Evolutionary conservation across 2,329 filamentous ascomycete species (phyloP).

Genomic region (Hymenoscyphus repandus): DNA sequence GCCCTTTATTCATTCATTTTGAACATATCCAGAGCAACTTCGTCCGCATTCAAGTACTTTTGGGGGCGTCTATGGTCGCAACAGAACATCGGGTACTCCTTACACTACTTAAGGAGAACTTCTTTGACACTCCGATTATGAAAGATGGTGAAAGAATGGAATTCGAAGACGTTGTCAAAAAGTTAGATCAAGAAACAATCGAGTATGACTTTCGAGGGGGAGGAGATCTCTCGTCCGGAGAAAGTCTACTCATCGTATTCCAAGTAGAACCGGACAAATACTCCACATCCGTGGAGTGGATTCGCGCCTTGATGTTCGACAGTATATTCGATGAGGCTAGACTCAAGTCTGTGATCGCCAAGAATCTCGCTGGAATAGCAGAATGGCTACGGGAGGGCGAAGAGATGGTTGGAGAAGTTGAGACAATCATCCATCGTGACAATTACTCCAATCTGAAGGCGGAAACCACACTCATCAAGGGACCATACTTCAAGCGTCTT

Average conservation of each 20-base stretch:
- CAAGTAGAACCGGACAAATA: constrained; percentile 89
- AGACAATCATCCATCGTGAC: constrained; percentile 77
- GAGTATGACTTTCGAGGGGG: constrained; percentile 71
- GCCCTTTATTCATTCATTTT: constrained; percentile 93
- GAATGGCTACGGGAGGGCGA: constrained; percentile 42
- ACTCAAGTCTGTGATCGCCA: constrained; percentile 62
- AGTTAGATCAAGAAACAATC: constrained; percentile 87
- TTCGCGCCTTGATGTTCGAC: constrained; percentile 81
- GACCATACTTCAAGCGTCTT: constrained; percentile 79
- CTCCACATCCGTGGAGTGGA: constrained; percentile 72
- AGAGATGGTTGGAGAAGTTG: constrained; percentile 40
- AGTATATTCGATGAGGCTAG: constrained; percentile 74
- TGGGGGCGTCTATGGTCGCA: constrained; percentile 73
- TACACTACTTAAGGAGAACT: constrained; percentile 80
- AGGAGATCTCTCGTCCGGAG: constrained; percentile 66
- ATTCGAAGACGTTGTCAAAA: constrained; percentile 89
- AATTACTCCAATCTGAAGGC: constrained; percentile 71
- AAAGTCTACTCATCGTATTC: constrained; percentile 77
- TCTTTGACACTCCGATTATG: constrained; percentile 86
- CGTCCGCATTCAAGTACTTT: constrained; percentile 74
- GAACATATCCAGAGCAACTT: constrained; percentile 93
- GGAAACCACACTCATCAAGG: constrained; percentile 77
- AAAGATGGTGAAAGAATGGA: constrained; percentile 70
- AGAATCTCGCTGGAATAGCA: constrained; percentile 71
- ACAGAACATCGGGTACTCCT: constrained; percentile 81